Evolutionary conservation across 2,329 filamentous ascomycete species (phyloP).

Genomic region (Colletotrichum tanaceti): DNA sequence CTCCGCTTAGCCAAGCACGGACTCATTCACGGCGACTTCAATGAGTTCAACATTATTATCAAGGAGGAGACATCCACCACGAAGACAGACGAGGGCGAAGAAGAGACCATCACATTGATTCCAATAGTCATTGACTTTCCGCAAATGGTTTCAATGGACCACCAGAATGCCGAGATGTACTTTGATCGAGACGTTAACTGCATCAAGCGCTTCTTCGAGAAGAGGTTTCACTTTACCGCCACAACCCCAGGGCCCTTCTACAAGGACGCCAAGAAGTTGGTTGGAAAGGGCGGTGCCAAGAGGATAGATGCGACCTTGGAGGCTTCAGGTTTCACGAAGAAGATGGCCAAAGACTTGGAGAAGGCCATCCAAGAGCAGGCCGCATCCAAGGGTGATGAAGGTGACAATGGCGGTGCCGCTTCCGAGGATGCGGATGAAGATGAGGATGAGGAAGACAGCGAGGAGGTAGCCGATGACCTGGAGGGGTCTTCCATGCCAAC

Average conservation of each 20-base stretch:
- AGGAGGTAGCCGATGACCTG: slow-evolving; percentile 44
- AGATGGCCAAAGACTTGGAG: slow-evolving; percentile 95
- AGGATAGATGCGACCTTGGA: slow-evolving; percentile 89
- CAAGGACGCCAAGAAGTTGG: slow-evolving; percentile 80
- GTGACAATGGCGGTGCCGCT: slow-evolving; percentile 47
- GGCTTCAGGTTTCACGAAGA: slow-evolving; percentile 94
- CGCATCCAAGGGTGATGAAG: slow-evolving; percentile 54
- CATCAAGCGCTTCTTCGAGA: slow-evolving; percentile 92
- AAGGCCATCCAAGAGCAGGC: slow-evolving; percentile 87
- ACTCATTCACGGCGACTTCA: slow-evolving; percentile 97
- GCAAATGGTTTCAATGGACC: slow-evolving; percentile 96
- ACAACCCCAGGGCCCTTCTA: slow-evolving; percentile 88
- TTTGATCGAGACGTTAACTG: slow-evolving; percentile 97
- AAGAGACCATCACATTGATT: slow-evolving; percentile 66
- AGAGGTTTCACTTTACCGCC: slow-evolving; percentile 87
- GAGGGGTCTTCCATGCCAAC: slow-evolving; percentile 41
- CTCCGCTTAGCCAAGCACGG: slow-evolving; percentile 85
- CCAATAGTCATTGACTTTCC: slow-evolving; percentile 97
- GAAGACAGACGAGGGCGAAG: slow-evolving; percentile 54
- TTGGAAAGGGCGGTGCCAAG: slow-evolving; percentile 72
- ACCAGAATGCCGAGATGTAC: slow-evolving; percentile 94
- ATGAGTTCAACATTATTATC: slow-evolving; percentile 98
- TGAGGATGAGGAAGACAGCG: slow-evolving; percentile 47
- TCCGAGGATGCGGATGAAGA: too few species aligned
- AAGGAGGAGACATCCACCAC: slow-evolving; percentile 71